Evolutionary conservation across 2,329 filamentous ascomycete genomes (phyloP), one percentile per base, ranked within the genome.

Genomic region (Piedraia hortae): DNA sequence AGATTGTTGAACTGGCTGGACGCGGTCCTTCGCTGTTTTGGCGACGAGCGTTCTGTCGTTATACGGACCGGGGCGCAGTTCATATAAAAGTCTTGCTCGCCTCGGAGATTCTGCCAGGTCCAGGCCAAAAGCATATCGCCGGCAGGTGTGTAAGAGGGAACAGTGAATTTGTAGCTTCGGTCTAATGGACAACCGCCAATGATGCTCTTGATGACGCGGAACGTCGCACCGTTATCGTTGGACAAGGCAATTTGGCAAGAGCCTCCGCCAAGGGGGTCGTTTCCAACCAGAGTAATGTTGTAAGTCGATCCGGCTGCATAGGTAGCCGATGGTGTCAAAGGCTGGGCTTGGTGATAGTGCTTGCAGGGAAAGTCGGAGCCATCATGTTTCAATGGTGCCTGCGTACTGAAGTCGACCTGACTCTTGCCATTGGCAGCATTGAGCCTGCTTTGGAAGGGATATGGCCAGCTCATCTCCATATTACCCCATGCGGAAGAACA

Each of bases 11-110:
- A 27, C 26, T 25, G 31, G 24, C 26, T 26, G 24, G 21, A 28
- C 12, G 23, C 25, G 22, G 28, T 26, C 24, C 31, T 28, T 16
- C 18, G 16, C 6, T 12, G 13, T 12, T 16, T 10, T 8, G n/a
- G 27, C 20, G 8, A 21, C 7, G 18, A 7, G n/a, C n/a, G n/a
- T 2, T 40, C 41, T 2, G 32, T 20, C 1, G 45, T 6, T 11
- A 30, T 23, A 7, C 15, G 16, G 10, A 31, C 17, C 8, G 15
- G 53, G 5, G 73, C 72, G 38, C 74, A 85, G 12, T 77, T 75
- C 68, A 77, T 77, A 56, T 85, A 85, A 60, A 72, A 73, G 43
- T 82, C 73, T 21, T 73, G 59, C 47, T 78, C 78, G 12, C 73
- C 72, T 6, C 29, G 23, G 12, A 36, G 28, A 24, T 45, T 44